Evolutionary conservation across 768 basidiomycete genomes (phyloP), one percentile per base, ranked within the genome.

Genomic region (Tulasnella sp.): DNA sequence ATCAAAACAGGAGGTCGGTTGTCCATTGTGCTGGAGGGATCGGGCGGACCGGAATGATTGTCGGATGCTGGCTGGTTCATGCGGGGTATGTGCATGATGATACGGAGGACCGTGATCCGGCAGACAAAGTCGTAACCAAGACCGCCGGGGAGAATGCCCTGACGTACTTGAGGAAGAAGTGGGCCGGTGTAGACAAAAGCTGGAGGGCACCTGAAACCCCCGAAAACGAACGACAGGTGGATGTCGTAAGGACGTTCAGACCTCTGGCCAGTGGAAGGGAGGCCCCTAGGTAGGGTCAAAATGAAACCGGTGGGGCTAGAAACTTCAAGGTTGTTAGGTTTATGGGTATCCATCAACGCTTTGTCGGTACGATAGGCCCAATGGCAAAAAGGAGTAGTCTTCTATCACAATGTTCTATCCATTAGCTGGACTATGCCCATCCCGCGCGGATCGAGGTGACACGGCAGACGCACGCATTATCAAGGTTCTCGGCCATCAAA

Each of bases 11-110:
- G 11, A 53, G 15, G 37, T 4, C 52, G 3, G 52, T 53, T 2
- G 36, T 53, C 12, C 52, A 53, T 53, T 53, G 52, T 29, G 37
- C 27, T 34, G 52, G 52, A 27, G 52, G 52, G 19, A 53, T 53
- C 17, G 52, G 52, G 6, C 34, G 52, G 11, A 53, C 52, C 3
- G 52, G 52, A 23, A 53, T 39, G 3, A 41, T 53, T 11, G 52
- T 53, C 6, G 52, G 52, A 12, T 40, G 52, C 17, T 53, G 52
- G 52, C 52, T 53, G 3, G 52, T 53, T 25, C 52, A 40, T n/a
- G 21, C 35, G 23, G 37, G 36, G 17, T 23, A 9, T 27, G 52
- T 53, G 9, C 34, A 37, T 15, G 35, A 40, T 8, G 39, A 14
- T 4, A 29, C 37, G 2, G 37, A 53, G 6, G 19, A 19, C 23